Evolutionary conservation across 2,329 filamentous ascomycete species (phyloP).

Genomic region (Colletotrichum siamense): DNA sequence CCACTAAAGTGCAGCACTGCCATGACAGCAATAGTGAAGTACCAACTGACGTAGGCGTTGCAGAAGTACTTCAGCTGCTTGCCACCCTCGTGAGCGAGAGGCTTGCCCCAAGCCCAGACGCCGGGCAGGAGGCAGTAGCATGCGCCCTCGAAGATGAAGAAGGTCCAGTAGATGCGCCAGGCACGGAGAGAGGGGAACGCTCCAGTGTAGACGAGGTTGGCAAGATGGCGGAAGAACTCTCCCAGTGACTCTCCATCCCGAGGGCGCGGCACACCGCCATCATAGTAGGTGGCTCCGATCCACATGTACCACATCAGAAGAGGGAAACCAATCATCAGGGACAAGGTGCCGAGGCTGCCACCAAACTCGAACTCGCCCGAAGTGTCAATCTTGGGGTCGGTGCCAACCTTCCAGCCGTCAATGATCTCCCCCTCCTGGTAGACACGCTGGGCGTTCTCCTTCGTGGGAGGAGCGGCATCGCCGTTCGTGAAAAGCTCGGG

Average conservation of each 20-base stretch:
- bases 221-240: constrained; percentile 73
- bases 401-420: constrained; percentile 65
- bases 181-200: constrained; percentile 84
- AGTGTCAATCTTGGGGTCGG: constrained; percentile 67
- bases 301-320: constrained; percentile 94
- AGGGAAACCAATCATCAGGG: constrained; percentile 90
- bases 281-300: constrained; percentile 86
- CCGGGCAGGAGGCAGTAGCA: constrained; percentile 89
- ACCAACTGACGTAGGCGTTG: constrained; percentile 87
- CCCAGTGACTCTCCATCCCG: constrained; percentile 63
- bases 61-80: constrained; percentile 95
- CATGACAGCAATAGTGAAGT: constrained; percentile 78
- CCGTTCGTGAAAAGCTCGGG: background rate
- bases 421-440: constrained; percentile 35
- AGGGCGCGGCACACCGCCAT: constrained; percentile 75
- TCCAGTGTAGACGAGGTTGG: constrained; percentile 74
- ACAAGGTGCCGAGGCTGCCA: constrained; percentile 71
- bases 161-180: constrained; percentile 94
- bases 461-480: background rate
- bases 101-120: constrained; percentile 86
- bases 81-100: constrained; percentile 79
- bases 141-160: constrained; percentile 82
- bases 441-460: background rate
- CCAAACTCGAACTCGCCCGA: constrained; percentile 81
- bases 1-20: constrained; percentile 80